Evolutionary conservation across 805 yeast species (phyloP).

Genomic region (Metschnikowia bowlesiae): DNA sequence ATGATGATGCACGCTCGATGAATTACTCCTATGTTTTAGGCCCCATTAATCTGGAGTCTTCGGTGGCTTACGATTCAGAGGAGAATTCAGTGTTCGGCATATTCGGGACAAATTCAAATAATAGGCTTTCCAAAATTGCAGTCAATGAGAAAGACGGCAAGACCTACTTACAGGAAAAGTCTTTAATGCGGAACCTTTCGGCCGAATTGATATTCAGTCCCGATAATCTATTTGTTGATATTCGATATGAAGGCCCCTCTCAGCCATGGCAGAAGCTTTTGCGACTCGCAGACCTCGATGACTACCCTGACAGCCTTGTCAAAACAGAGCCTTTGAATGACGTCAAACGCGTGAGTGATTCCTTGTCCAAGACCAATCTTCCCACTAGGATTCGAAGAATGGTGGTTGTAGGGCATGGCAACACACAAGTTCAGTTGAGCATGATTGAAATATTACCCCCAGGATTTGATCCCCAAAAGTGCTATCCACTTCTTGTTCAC

Average conservation of each 20-base stretch:
- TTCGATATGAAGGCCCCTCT: constrained; percentile 20
- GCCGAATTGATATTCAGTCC: constrained; percentile 17
- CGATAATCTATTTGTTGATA: constrained; percentile 21
- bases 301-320: constrained; percentile 7
- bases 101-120: constrained; percentile 14
- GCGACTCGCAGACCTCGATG: constrained; percentile 17
- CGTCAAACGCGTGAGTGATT: constrained; percentile 12
- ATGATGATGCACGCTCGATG: constrained; percentile 13
- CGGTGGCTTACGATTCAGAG: constrained; percentile 14
- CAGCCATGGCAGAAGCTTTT: constrained; percentile 25
- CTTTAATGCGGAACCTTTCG: background rate
- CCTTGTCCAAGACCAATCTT: constrained; percentile 36
- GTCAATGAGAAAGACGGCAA: background rate
- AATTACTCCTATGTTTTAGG: constrained; percentile 18
- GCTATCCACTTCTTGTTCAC: constrained; percentile 62
- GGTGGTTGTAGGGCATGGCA: constrained; percentile 26
- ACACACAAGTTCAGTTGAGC: constrained; percentile 39
- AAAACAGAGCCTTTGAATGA: constrained; percentile 16
- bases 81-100: constrained; percentile 17
- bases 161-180: background rate
- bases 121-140: constrained; percentile 8
- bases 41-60: constrained; percentile 12
- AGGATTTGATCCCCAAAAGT: constrained; percentile 39
- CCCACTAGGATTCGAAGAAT: constrained; percentile 47
- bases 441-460: constrained; percentile 62